Evolutionary conservation across 768 basidiomycete genomes (phyloP), one percentile per base, ranked within the genome.

Genomic region (Lentinula sp.): DNA sequence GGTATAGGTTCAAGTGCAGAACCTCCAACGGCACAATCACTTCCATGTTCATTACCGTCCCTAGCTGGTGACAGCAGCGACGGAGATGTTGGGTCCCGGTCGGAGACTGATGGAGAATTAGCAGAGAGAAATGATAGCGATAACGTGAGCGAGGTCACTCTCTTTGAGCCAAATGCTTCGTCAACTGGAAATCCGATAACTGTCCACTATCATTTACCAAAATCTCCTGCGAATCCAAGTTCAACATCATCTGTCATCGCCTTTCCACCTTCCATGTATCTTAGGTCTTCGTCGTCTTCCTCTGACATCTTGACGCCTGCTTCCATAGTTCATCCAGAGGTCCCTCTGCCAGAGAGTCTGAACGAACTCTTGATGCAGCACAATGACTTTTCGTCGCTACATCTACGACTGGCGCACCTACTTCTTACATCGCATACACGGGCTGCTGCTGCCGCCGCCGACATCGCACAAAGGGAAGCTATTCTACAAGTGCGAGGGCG

Each of bases 401-500:
- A 71, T 51, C 69, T 68, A 20, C 78, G 74, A 13, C 73, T 85
- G 20, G 72, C 71, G 12, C 71, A 76, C 12, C 74, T 81, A 10
- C 69, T 80, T 33, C 70, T 75, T 8, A 64, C 78, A 9, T 76
- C 81, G 23, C 76, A 78, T 16, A 68, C 74, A 7, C 79, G 81
- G 52, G 70, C 76, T 36, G 72, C 69, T 49, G 75, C 74, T 54
- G 72, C 70, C 50, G 74, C 71, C 53, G 76, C 71, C 61, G 81
- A 75, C 65, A 68, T 74, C 37, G 69, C 69, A 42, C 76, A 73
- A 23, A 79, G 76, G 41, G 74, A 77, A 32, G 70, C 73, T 15
- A 70, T 83, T 6, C 73, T 90, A 23, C 86, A 87, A 68, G 76
- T 82, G 43, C 81, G 80, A 63, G 81, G 83, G 37, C 77, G 82